Evolutionary conservation across 1,284 basidiomycete species (phyloP).

Genomic region (Anthracocystis panici-leucophaei): DNA sequence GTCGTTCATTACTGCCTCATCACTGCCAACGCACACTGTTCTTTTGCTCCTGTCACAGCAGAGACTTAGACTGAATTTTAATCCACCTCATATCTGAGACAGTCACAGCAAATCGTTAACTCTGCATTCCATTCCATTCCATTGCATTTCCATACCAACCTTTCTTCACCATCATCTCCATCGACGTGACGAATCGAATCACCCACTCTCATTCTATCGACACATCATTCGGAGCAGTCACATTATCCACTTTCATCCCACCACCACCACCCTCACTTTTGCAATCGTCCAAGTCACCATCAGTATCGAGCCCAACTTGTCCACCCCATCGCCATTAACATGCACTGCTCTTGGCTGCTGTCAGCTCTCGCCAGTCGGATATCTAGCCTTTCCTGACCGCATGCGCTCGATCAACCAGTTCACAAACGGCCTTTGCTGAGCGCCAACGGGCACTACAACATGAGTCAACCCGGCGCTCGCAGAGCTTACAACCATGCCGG

Average conservation of each 20-base stretch:
- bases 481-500: slow-evolving; percentile 26
- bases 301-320: not conserved
- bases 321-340: slow-evolving; percentile 4
- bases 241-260: not conserved
- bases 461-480: slow-evolving; percentile 34
- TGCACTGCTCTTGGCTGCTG: slow-evolving; percentile 11
- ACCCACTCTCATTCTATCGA: no score
- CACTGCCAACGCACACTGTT: no score
- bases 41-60: no score
- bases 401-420: not conserved
- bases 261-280: not conserved
- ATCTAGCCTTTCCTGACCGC: not conserved
- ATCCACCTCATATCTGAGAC: no score
- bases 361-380: not conserved
- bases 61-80: no score
- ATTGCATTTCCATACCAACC: no score
- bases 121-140: no score
- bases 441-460: slow-evolving; percentile 4
- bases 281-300: not conserved
- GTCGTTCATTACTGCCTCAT: no score
- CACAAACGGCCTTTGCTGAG: not conserved
- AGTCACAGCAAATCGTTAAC: no score
- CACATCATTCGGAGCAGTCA: not conserved
- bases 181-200: no score
- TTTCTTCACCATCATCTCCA: no score